Conservation (phyloP, 352 stramenopile genomes). For the Globisporangium barbulae region DNA sequence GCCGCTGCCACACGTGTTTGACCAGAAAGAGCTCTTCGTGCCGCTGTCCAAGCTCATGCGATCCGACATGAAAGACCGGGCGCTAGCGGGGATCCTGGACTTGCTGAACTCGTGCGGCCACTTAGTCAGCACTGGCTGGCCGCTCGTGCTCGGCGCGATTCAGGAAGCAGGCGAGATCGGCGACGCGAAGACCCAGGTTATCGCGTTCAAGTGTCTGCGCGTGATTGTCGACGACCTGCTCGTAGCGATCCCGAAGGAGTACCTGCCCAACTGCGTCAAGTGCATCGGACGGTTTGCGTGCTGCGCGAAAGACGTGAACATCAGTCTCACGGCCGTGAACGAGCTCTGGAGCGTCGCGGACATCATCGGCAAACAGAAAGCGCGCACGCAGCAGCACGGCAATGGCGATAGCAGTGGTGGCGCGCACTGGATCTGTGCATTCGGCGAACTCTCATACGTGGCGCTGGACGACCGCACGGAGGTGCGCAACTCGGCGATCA, state of each 20-base stretch:
- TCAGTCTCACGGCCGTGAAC: conserved; percentile 96
- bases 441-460: conserved; percentile 83
- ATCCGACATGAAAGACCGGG: conserved; percentile 77
- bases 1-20: conserved; percentile 44
- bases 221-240: conserved; percentile 97
- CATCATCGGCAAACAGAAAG: conserved; percentile 69
- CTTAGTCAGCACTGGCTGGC: conserved; percentile 67
- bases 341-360: conserved; percentile 94
- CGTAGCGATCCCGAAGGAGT: conserved; percentile 72
- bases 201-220: conserved; percentile 94
- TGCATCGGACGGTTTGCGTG: conserved; percentile 94
- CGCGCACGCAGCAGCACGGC: conserved; percentile 6
- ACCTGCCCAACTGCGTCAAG: conserved; percentile 77
- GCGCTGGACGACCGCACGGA: conserved; percentile 91
- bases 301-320: conserved; percentile 96
- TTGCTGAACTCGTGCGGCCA: conserved; percentile 76
- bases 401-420: neutral
- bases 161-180: conserved; percentile 61
- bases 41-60: conserved; percentile 55
- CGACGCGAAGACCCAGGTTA: conserved; percentile 75
- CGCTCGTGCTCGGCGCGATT: conserved; percentile 60
- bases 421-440: conserved; percentile 61
- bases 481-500: conserved; percentile 96
- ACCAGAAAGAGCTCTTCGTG: conserved; percentile 69
- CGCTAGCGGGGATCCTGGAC: conserved; percentile 66